Conservation (phyloP, 495 filamentous ascomycete species). For the Cercophora scortea region DNA sequence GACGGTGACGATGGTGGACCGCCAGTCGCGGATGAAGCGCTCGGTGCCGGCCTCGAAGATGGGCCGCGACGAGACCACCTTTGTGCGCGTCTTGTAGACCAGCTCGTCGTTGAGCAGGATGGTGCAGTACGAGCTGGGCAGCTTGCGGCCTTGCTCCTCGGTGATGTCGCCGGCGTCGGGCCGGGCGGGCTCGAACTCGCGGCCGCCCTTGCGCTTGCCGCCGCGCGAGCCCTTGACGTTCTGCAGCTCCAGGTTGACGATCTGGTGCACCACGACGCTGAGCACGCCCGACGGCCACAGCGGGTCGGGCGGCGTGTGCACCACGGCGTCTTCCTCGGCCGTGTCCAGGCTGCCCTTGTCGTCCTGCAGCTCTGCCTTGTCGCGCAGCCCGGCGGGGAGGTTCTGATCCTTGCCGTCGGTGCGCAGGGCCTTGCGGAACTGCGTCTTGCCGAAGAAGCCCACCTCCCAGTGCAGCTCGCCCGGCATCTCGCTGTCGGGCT, state of each 20-base stretch:
- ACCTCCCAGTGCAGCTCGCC: conserved; percentile 94
- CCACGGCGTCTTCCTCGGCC: conserved; percentile 70
- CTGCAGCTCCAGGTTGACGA: conserved; percentile 83
- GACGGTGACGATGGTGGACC: conserved; percentile 75
- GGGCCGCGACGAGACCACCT: conserved; percentile 85
- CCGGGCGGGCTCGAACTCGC: conserved; percentile 85
- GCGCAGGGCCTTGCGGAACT: conserved; percentile 70
- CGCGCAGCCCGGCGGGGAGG: conserved; percentile 62
- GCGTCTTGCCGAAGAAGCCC: conserved; percentile 84
- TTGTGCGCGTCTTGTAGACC: conserved; percentile 84
- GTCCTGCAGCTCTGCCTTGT: conserved; percentile 75
- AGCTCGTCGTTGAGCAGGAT: conserved; percentile 84
- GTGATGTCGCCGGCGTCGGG: conserved; percentile 71
- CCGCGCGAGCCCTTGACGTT: conserved; percentile 66
- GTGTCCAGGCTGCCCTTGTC: conserved; percentile 75
- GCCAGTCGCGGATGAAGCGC: conserved; percentile 91
- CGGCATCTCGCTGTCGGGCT: conserved; percentile 81
- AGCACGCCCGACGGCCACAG: conserved; percentile 87
- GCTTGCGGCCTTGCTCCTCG: conserved; percentile 66
- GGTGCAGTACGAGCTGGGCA: conserved; percentile 88
- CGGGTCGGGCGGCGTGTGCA: conserved; percentile 86
- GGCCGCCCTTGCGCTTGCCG: conserved; percentile 66
- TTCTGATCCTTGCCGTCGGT: conserved; percentile 78
- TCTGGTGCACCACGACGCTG: conserved; percentile 81
- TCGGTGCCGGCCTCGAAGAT: conserved; percentile 97